Evolutionary conservation across 495 filamentous ascomycete genomes (phyloP), one percentile per base, ranked within the genome.

Genomic region (Opeltia flavorubescens): DNA sequence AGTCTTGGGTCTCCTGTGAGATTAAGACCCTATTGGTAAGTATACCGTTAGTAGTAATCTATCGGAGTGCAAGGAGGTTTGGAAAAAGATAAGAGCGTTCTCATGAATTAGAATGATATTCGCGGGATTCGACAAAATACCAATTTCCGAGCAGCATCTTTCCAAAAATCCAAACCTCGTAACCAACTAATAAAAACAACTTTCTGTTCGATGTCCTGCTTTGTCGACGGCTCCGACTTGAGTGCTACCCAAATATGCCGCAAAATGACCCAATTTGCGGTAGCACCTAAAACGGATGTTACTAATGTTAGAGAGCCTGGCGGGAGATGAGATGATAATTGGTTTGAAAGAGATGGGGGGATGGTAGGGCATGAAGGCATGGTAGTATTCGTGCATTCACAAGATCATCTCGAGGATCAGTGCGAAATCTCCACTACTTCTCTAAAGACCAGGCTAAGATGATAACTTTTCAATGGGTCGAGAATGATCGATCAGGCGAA

Each of bases 151-250:
- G 70, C 72, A 35, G 72, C 70, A 3, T 78, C 68, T 40, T 62
- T 77, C 88, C 87, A 94, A 58, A 93, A 93, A 23, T 71, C 65
- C 50, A 65, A 71, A 54, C 87, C 80, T 44, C 83, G 73, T 62
- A 93, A 65, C 62, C 80, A 95, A 65, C 81, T 87, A 50, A 89
- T 77, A 0, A 95, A 65, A 13, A 94, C 64, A 3, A 96, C 77
- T 5, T 34, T 23, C n/a, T 26, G 34, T 29, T 43, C 27, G 23
- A 30, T 18, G 15, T 24, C 30, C 6, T 39, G 46, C 26, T 59
- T 8, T 48, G 49, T 7, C 43, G 47, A 3, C 36, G 29, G 9
- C 40, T 43, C 11, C 46, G 38, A 5, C 3, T 50, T 53, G 30
- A 86, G 66, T 0, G 75, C 65, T 17, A 72, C 69, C 61, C 76